Evolutionary conservation across 306 rosid species (phyloP).

Genomic region (Sindora glabra): DNA sequence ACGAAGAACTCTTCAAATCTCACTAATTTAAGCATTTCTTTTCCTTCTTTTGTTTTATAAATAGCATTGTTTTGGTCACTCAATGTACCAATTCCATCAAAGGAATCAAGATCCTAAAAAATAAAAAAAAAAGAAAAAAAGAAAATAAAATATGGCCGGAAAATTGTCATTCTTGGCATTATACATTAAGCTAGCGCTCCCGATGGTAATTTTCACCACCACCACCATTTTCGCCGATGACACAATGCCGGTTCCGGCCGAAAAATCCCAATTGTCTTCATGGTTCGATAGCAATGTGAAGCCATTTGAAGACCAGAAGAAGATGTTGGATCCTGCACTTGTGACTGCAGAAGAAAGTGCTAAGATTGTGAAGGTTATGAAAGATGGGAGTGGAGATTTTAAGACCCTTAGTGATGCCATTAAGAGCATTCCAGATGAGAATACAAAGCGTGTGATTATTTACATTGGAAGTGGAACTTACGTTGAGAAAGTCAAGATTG

Average conservation of each 20-base stretch:
- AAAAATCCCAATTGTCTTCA: neutral
- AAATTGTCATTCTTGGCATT: neutral
- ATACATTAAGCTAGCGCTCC: slow-evolving; percentile 2
- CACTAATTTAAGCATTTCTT: too few species aligned
- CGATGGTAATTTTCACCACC: neutral
- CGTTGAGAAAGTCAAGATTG: slow-evolving; percentile 30
- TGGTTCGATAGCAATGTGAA: slow-evolving; percentile 38
- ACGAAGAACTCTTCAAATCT: too few species aligned
- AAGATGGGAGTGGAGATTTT: slow-evolving; percentile 44
- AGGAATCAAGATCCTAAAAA: too few species aligned
- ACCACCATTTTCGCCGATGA: slow-evolving; percentile 15
- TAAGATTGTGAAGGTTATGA: slow-evolving; percentile 32
- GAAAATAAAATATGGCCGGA: slow-evolving; percentile 15
- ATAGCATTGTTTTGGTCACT: too few species aligned
- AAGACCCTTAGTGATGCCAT: slow-evolving; percentile 40
- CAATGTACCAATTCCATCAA: too few species aligned
- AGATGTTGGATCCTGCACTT: slow-evolving; percentile 28
- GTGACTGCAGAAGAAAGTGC: slow-evolving; percentile 29
- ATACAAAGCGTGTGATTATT: slow-evolving; percentile 34
- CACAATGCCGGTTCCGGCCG: slow-evolving; percentile 7
- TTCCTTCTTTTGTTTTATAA: too few species aligned
- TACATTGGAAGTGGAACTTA: slow-evolving; percentile 33
- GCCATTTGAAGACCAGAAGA: neutral
- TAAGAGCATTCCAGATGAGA: slow-evolving; percentile 34
- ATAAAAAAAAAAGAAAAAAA: neutral